phyloP scores from a whole-genome alignment of 2,329 filamentous ascomycete species.

The Clonostachys chloroleuca region DNA sequence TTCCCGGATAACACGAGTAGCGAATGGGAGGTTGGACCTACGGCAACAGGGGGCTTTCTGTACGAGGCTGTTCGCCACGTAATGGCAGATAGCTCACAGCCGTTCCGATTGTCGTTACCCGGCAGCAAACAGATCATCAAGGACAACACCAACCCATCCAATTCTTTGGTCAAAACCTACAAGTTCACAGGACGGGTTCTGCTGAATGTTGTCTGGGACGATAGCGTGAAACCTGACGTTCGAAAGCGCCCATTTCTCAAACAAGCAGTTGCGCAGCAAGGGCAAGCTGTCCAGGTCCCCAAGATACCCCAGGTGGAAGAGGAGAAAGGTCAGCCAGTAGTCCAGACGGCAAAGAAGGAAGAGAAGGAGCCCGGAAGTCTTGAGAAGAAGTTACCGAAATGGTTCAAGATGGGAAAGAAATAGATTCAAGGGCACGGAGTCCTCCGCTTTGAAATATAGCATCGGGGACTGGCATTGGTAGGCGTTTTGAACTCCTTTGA shows the following conservation, averaged over 20 bases:
- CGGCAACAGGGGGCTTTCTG: slow-evolving; percentile 66
- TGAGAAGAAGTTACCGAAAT: slow-evolving; percentile 57
- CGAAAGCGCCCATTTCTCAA: slow-evolving; percentile 57
- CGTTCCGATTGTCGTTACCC: slow-evolving; percentile 68
- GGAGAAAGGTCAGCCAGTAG: slow-evolving; percentile 23
- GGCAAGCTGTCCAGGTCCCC: slow-evolving; percentile 63
- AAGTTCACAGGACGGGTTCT: slow-evolving; percentile 68
- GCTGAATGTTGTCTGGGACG: slow-evolving; percentile 72
- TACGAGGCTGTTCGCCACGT: slow-evolving; percentile 72
- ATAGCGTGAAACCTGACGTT: slow-evolving; percentile 50
- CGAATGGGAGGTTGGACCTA: slow-evolving; percentile 63
- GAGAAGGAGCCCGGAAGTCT: slow-evolving; percentile 28
- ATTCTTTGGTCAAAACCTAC: slow-evolving; percentile 67
- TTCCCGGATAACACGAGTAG: slow-evolving; percentile 84
- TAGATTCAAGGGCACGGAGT: slow-evolving; percentile 18
- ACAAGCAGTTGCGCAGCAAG: slow-evolving; percentile 50
- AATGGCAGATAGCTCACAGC: slow-evolving; percentile 58
- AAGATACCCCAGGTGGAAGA: slow-evolving; percentile 40
- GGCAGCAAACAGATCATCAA: slow-evolving; percentile 44
- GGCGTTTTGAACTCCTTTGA: no score
- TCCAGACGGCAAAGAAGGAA: slow-evolving; percentile 17
- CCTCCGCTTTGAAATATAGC: neutral
- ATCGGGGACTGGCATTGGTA: no score
- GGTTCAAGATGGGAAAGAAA: slow-evolving; percentile 73
- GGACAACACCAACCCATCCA: slow-evolving; percentile 38